These are phyloP conservation scores for Neurospora africana DNA, from an alignment of 495 filamentous ascomycete species.

Conservation along the genomic window DNA sequence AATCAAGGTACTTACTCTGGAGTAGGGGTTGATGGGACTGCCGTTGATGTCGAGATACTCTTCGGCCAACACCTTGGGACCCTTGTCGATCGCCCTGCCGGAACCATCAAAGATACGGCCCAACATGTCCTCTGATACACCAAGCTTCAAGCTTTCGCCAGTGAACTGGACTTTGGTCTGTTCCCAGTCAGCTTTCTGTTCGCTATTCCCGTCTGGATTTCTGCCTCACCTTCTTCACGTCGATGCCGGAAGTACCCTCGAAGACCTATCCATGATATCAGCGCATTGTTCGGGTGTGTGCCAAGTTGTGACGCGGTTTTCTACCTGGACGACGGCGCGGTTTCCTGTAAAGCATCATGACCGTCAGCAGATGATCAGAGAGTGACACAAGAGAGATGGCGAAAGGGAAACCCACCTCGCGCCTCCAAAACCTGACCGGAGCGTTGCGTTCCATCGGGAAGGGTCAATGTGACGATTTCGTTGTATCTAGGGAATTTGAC, in stretches of 20 bases:
- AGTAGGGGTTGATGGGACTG: constrained; percentile 97
- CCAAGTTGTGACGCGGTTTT: constrained; percentile 6
- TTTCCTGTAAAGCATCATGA: constrained; percentile 45
- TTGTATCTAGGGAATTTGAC: constrained; percentile 97
- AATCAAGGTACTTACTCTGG: constrained; percentile 51
- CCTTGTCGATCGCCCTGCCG: constrained; percentile 94
- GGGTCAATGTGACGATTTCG: constrained; percentile 92
- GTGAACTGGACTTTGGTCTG: constrained; percentile 95
- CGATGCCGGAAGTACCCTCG: constrained; percentile 92
- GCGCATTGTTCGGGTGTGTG: neutral
- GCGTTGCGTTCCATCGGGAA: constrained; percentile 89
- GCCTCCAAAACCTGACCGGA: constrained; percentile 96
- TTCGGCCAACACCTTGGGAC: constrained; percentile 94
- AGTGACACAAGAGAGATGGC: neutral
- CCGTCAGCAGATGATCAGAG: constrained; percentile 11
- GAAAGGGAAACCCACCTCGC: constrained; percentile 51
- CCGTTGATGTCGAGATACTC: constrained; percentile 99
- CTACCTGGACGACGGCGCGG: constrained; percentile 88
- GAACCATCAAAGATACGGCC: constrained; percentile 98
- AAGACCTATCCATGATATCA: constrained; percentile 59
- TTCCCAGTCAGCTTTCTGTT: constrained; percentile 6
- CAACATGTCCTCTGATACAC: constrained; percentile 98
- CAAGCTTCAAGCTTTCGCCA: constrained; percentile 92
- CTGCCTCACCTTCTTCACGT: constrained; percentile 83
- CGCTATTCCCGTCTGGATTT: neutral